These are phyloP conservation scores for Petasospora rhodanensis DNA, from an alignment of 1,139 yeast genomes.

Conservation along the genomic window DNA sequence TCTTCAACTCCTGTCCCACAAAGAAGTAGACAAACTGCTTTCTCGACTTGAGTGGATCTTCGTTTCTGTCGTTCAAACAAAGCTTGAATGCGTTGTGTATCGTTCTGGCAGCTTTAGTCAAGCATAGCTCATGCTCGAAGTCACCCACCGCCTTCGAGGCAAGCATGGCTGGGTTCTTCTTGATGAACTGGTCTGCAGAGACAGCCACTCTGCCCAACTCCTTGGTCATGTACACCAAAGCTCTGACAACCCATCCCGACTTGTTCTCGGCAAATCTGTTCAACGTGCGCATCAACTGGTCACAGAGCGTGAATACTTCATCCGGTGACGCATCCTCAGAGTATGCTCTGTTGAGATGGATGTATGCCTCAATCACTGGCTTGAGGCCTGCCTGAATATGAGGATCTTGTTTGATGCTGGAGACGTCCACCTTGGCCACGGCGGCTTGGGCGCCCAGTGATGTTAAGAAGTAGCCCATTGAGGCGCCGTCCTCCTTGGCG, in stretches of 20 bases:
- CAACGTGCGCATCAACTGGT: constrained; percentile 42
- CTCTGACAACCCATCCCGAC: constrained; percentile 63
- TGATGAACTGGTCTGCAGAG: constrained; percentile 22
- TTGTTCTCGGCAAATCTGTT: constrained; percentile 62
- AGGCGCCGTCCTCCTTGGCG: too few species aligned
- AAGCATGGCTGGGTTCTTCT: constrained; percentile 15
- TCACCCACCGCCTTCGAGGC: constrained; percentile 14
- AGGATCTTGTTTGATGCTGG: background rate
- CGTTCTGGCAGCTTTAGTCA: constrained; percentile 55
- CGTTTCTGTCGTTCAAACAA: constrained; percentile 74
- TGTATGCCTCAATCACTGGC: constrained; percentile 12
- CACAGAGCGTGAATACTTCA: constrained; percentile 36
- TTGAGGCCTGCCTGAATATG: constrained; percentile 3
- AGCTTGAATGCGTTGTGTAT: constrained; percentile 72
- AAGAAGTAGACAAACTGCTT: constrained; percentile 69
- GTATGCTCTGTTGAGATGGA: constrained; percentile 9
- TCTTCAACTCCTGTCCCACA: constrained; percentile 64
- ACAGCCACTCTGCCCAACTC: constrained; percentile 45
- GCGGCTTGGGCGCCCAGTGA: too few species aligned
- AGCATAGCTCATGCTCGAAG: constrained; percentile 26
- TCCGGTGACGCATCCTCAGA: constrained; percentile 8
- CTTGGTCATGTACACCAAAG: constrained; percentile 49
- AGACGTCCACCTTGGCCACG: too few species aligned
- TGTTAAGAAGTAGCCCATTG: too few species aligned
- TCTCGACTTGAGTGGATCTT: constrained; percentile 46